phyloP scores from a whole-genome alignment of 805 yeast species.

The Ogataea henricii region DNA sequence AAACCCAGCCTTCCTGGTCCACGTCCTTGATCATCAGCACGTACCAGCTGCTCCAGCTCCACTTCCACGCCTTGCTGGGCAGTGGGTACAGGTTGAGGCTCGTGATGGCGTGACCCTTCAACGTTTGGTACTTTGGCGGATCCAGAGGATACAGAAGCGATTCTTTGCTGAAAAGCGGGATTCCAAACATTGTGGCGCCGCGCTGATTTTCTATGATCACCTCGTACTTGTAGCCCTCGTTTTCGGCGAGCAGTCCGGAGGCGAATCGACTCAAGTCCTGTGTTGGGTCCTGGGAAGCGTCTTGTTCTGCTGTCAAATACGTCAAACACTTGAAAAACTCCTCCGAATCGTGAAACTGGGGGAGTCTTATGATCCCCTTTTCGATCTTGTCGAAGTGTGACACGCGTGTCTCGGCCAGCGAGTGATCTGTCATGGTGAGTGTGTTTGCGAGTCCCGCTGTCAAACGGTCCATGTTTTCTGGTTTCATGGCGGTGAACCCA shows the following conservation, averaged over 20 bases:
- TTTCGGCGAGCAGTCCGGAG: slow-evolving; percentile 2
- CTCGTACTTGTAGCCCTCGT: slow-evolving; percentile 33
- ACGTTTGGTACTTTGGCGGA: slow-evolving; percentile 50
- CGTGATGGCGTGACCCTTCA: slow-evolving; percentile 42
- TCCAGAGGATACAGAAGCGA: slow-evolving; percentile 51
- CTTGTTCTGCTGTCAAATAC: slow-evolving; percentile 18
- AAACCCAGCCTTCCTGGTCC: slow-evolving; percentile 62
- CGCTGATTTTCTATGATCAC: slow-evolving; percentile 56
- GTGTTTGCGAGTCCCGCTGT: slow-evolving; percentile 3
- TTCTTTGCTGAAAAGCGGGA: slow-evolving; percentile 48
- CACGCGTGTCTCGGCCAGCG: slow-evolving; percentile 19
- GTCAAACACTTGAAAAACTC: slow-evolving; percentile 31
- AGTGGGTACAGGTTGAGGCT: slow-evolving; percentile 40
- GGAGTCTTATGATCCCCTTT: slow-evolving; percentile 29
- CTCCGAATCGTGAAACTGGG: slow-evolving; percentile 32
- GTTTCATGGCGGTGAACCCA: neutral
- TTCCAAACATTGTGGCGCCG: slow-evolving; percentile 53
- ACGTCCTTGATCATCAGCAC: slow-evolving; percentile 55
- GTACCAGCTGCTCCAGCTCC: slow-evolving; percentile 61
- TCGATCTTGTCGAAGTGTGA: slow-evolving; percentile 31
- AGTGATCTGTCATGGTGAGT: slow-evolving; percentile 5
- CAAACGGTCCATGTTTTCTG: neutral
- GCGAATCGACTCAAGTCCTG: slow-evolving; percentile 16
- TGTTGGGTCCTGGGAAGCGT: slow-evolving; percentile 12
- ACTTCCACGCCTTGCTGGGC: slow-evolving; percentile 52